phyloP scores from a whole-genome alignment of 257 asterid species.

The Scutellaria barbata region DNA sequence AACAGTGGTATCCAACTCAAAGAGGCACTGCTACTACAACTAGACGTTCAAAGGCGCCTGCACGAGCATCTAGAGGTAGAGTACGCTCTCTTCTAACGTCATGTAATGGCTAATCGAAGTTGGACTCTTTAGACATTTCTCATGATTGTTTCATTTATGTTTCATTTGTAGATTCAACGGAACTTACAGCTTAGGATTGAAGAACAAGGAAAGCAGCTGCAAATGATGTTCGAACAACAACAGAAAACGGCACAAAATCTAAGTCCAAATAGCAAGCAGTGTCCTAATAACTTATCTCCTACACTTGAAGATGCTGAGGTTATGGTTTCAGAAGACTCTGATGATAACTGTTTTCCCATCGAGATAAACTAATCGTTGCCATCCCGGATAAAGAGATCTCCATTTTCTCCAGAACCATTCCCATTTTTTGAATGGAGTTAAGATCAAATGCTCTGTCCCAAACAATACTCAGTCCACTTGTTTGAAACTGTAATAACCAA shows the following conservation, averaged over 20 bases:
- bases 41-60: constrained; percentile 73
- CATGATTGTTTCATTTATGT: neutral
- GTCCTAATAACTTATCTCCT: constrained; percentile 39
- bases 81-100: neutral
- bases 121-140: neutral
- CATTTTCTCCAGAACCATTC: neutral
- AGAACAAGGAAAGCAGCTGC: constrained; percentile 66
- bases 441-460: neutral
- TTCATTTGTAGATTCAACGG: constrained; percentile 49
- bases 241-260: constrained; percentile 41
- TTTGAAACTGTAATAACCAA: too few relatives aligned
- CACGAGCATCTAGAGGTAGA: constrained; percentile 79
- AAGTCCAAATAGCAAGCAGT: constrained; percentile 34
- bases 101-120: too few relatives aligned
- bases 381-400: neutral
- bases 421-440: neutral
- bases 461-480: too few relatives aligned
- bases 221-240: constrained; percentile 68
- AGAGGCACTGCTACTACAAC: constrained; percentile 74
- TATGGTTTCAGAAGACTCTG: constrained; percentile 38
- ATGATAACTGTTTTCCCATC: constrained; percentile 34
- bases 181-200: constrained; percentile 72
- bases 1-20: constrained; percentile 68
- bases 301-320: constrained; percentile 42
- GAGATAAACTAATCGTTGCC: constrained; percentile 33